Evolutionary conservation across 345 rosid species (phyloP).

Genomic region (rapeseed (Brassica napus)): DNA sequence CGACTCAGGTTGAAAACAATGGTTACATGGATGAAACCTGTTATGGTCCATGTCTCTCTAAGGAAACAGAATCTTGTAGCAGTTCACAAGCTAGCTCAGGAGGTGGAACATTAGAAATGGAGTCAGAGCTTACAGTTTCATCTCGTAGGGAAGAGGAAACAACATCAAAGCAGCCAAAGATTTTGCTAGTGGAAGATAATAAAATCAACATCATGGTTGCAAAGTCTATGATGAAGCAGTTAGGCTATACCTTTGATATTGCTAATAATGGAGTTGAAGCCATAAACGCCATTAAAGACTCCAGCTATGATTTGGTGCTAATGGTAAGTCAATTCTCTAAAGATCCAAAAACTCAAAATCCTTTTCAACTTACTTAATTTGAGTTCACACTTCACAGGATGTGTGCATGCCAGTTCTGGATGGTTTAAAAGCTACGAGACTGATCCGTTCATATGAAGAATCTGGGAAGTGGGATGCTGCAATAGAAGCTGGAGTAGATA

Average conservation of each 20-base stretch:
- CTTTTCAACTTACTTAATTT: neutral
- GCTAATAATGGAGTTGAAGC: constrained; percentile 90
- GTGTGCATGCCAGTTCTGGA: constrained; percentile 96
- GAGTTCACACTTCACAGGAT: constrained; percentile 55
- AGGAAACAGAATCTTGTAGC: constrained; percentile 33
- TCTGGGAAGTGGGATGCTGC: constrained; percentile 88
- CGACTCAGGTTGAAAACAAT: constrained; percentile 51
- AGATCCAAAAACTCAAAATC: neutral
- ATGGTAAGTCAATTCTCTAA: constrained; percentile 67
- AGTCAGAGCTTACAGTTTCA: constrained; percentile 39
- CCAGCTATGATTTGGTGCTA: constrained; percentile 64
- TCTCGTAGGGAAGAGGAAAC: constrained; percentile 44
- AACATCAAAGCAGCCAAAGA: constrained; percentile 56
- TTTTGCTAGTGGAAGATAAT: constrained; percentile 92
- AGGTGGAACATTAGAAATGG: constrained; percentile 34
- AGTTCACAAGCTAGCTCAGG: constrained; percentile 44
- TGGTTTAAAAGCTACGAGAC: constrained; percentile 88
- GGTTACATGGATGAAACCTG: constrained; percentile 56
- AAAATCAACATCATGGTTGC: constrained; percentile 88
- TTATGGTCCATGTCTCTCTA: constrained; percentile 31
- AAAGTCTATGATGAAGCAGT: constrained; percentile 79
- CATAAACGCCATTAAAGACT: constrained; percentile 55
- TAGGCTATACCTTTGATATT: constrained; percentile 73
- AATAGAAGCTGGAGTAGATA: constrained; percentile 65
- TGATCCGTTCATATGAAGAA: constrained; percentile 86